Base-by-base conservation (phyloP, 495 filamentous ascomycete species). In the Parachaetomium inaequale region DNA sequence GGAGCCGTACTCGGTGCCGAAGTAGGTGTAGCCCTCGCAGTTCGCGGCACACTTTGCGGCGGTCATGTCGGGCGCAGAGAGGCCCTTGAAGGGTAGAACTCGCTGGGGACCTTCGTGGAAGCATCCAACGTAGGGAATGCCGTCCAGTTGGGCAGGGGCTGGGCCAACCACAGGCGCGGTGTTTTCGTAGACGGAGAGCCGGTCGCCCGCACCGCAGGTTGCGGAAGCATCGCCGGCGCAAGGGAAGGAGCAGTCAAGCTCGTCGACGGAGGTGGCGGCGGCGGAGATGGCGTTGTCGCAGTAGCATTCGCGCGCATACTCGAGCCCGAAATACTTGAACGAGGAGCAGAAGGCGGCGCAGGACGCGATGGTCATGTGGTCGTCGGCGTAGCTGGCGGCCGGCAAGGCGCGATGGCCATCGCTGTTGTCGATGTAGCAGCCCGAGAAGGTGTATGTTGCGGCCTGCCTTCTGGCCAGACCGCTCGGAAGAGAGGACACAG, bases 1-100 rank as follows among this genome's bases (percentile, higher is more conserved):
- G n/a, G n/a, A n/a, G n/a, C 28, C 28, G 17, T 49, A 50, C 53
- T 63, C 26, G 15, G 45, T 51, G 31, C 61, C 61, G 45, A 57
- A 56, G 23, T 42, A 57, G 45, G 23, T 4, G 53, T 57, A 63
- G 32, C 58, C 58, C 2, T 14, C 45, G 15, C 58, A 61, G 49
- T 53, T 42, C 11, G 3, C n/a, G 19, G 58, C 58, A 31, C 58
- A 61, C 47, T 53, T 54, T 1, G 32, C 58, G 11, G 47, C 47
- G 11, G 58, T 61, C 58, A 61, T 61, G 47, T 61, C 58, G 32
- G 21, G 32, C 2, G 47, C 29, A 12, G 19, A 23, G 21, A 54
- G 31, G 15, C 36, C 26, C 26, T 45, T 42, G 58, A 21, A 25
- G 12, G 58, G 47, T 19, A 61, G 36, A 10, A 54, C 38, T 0